These are phyloP conservation scores for Cyclotella sp. DNA, from an alignment of 108 stramenopile genomes.

Conservation along the genomic window DNA sequence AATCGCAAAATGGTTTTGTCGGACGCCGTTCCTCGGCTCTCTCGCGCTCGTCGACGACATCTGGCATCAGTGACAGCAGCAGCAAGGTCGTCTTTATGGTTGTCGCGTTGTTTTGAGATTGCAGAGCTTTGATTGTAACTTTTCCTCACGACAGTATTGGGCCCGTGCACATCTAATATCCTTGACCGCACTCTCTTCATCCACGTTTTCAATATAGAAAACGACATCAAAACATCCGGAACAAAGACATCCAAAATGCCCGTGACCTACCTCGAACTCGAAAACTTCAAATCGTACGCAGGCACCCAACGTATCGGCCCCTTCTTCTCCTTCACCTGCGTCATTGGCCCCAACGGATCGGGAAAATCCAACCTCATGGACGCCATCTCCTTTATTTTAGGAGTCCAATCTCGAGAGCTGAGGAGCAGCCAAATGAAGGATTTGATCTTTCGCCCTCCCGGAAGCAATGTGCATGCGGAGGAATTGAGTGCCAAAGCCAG, in stretches of 20 bases:
- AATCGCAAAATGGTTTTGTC: too few relatives aligned
- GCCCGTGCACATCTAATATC: too few relatives aligned
- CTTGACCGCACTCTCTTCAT: too few relatives aligned
- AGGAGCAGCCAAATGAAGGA: slow-evolving; percentile 93
- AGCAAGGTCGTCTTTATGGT: too few relatives aligned
- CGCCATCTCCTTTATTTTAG: slow-evolving; percentile 97
- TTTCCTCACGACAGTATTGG: too few relatives aligned
- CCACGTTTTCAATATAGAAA: too few relatives aligned
- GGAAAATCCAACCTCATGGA: slow-evolving; percentile 87
- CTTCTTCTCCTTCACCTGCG: slow-evolving; percentile 94
- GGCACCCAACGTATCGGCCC: slow-evolving; percentile 95
- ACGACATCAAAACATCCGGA: background rate
- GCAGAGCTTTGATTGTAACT: too few relatives aligned
- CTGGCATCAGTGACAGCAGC: too few relatives aligned
- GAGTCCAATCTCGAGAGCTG: slow-evolving; percentile 94
- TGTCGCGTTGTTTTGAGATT: too few relatives aligned
- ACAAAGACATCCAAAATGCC: slow-evolving; percentile 45
- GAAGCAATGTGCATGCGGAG: slow-evolving; percentile 26
- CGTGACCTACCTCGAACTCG: slow-evolving; percentile 90
- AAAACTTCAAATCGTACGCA: slow-evolving; percentile 99
- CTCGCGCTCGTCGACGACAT: too few relatives aligned
- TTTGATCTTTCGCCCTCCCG: slow-evolving; percentile 91
- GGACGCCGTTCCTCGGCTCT: too few relatives aligned
- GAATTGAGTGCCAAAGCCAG: slow-evolving; percentile 68
- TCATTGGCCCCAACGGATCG: slow-evolving; percentile 97